These are phyloP conservation scores for Sarocladium kiliense DNA, from an alignment of 2,329 filamentous ascomycete species.

Conservation along the genomic window DNA sequence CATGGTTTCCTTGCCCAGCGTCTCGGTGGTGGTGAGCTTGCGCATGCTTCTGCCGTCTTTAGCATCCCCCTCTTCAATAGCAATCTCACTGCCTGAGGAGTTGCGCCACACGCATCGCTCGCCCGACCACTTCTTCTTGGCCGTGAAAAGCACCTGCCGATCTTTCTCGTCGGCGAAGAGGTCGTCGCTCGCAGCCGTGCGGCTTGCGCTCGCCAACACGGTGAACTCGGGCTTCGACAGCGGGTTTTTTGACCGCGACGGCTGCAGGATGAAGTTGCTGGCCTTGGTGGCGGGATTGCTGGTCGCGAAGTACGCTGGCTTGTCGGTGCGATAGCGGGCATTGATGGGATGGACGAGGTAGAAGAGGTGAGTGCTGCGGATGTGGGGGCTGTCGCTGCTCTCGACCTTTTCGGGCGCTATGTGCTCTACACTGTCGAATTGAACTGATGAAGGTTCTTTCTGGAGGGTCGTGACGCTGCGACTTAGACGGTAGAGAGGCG, in stretches of 20 bases:
- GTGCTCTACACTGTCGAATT: not conserved
- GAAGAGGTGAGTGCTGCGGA: not conserved
- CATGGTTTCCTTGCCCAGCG: not conserved
- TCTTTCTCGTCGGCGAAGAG: not conserved
- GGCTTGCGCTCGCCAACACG: not conserved
- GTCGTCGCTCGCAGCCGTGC: not conserved
- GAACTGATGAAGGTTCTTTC: not conserved
- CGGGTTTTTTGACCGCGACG: not conserved
- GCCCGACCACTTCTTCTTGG: not conserved
- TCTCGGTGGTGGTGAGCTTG: not conserved
- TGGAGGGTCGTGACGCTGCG: not conserved
- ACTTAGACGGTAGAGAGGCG: not conserved
- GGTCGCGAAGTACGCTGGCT: conserved; percentile 3
- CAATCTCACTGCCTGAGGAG: not conserved
- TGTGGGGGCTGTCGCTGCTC: not conserved
- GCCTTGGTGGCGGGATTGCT: not conserved
- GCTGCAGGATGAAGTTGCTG: conserved; percentile 1
- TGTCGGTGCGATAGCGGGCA: conserved; percentile 4
- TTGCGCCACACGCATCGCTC: not conserved
- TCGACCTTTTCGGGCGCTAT: not conserved
- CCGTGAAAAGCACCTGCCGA: not conserved
- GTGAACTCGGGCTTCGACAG: not conserved
- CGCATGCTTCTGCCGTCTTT: not conserved
- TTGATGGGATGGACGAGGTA: conserved; percentile 5
- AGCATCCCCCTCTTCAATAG: not conserved